These are phyloP conservation scores for Backusella luteola DNA, from an alignment of 192 early-diverging fungal species.

Conservation along the genomic window DNA sequence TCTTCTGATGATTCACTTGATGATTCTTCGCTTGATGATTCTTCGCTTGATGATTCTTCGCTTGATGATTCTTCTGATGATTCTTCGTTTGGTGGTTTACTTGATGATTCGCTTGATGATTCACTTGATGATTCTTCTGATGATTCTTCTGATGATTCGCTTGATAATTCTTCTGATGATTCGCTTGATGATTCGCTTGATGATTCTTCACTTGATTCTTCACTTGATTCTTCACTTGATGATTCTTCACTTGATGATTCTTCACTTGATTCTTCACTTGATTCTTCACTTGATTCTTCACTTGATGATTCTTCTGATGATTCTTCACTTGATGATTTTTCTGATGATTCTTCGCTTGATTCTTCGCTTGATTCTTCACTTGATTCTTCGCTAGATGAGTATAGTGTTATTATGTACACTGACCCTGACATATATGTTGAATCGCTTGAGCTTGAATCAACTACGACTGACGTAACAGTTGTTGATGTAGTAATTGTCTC, in stretches of 20 bases:
- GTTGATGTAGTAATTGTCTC: not conserved
- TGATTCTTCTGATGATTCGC: not conserved
- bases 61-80: not conserved
- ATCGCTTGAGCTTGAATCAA: not conserved
- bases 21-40: too few relatives aligned
- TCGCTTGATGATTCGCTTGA: not conserved
- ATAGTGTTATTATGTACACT: fast-evolving
- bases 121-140: not conserved
- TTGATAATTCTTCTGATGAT: not conserved
- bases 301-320: not conserved
- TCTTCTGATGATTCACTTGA: too few relatives aligned
- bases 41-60: too few relatives aligned
- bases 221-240: not conserved
- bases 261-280: not conserved
- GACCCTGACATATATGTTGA: not conserved
- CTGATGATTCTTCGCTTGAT: not conserved
- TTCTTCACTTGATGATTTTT: not conserved
- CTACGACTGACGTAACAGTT: not conserved
- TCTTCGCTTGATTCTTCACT: not conserved
- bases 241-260: not conserved
- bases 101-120: not conserved
- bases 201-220: not conserved
- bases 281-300: not conserved
- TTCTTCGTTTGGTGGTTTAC: not conserved
- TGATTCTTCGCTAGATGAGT: not conserved